Percentiles rank a stretch among this genome's conserved stretches.
Evolutionary conservation across 169 alveolate species (phyloP).

Genomic region (Plasmodium sp.): DNA sequence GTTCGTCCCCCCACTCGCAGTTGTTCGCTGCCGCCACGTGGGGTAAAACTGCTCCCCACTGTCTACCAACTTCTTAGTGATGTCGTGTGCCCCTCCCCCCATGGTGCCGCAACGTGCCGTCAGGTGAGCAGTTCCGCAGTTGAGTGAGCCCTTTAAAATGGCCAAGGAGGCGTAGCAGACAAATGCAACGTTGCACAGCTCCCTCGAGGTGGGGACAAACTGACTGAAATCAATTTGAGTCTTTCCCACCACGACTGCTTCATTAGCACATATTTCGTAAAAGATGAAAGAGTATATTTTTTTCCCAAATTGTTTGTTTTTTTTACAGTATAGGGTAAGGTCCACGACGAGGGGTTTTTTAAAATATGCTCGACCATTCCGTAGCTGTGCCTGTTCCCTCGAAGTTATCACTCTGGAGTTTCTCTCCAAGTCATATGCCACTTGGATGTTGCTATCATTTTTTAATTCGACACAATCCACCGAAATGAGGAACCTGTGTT

Average conservation of each 20-base stretch:
- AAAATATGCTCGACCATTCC: background rate
- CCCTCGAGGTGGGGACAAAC: background rate
- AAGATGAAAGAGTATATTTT: background rate
- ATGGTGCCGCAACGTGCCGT: background rate
- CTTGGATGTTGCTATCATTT: background rate
- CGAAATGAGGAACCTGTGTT: background rate
- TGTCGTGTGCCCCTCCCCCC: background rate
- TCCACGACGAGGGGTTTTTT: background rate
- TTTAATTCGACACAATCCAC: slow-evolving; percentile 8
- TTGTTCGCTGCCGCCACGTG: too few species aligned
- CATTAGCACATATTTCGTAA: background rate
- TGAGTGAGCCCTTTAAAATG: background rate
- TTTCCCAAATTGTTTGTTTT: background rate
- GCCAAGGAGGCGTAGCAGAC: background rate
- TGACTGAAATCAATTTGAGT: background rate
- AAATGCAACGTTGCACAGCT: background rate
- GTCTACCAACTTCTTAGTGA: background rate
- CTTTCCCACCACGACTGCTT: slow-evolving; percentile 5
- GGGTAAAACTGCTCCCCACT: background rate
- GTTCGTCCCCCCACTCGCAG: too few species aligned
- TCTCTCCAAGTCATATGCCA: background rate
- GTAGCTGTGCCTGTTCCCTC: background rate
- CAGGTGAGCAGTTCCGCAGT: background rate
- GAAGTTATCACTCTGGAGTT: background rate
- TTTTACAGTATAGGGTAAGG: background rate